Base-by-base conservation (phyloP, 805 yeast species). In the Saturnispora dispora region DNA sequence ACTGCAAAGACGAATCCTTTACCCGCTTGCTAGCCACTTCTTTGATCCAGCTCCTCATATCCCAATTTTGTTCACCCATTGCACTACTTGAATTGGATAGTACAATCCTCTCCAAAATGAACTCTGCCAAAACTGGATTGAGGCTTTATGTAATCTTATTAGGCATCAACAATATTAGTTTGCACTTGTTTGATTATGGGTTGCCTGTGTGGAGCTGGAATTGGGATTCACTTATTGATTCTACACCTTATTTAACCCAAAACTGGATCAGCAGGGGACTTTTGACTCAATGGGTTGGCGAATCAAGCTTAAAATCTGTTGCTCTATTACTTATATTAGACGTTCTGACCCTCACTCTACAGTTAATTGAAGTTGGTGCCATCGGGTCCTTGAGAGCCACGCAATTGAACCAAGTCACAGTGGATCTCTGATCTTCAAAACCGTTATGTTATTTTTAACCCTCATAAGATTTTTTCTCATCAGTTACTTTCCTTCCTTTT, bases 211-310 rank as follows among this genome's bases (percentile, higher is more conserved):
- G 20, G 30, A 20, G 18, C 36, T 5, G 11, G 27, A 15, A 13
- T 11, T 45, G 36, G 37, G 25, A 32, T 7, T 20, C 15, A 4
- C 17, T 45, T 23, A n/a, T 33, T 15, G 27, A 32, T 45, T 22
- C 47, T 20, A n/a, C 17, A 11, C 39, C 37, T n/a, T 22, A 18
- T 45, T 45, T 32, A 18, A 45, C 27, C 4, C 47, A 33, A 23
- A 41, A 32, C 13, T 48, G 40, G 40, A 35, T 25, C n/a, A 25
- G 17, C 22, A 27, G 35, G 23, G 51, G 46, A 7, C n/a, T 48
- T 27, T 42, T 48, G 28, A 37, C 43, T n/a, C 47, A 43, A 27
- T 42, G 45, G 40, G 20, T 48, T 11, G 51, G 51, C 9, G 46
- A 47, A 41, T n/a, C 33, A 13, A 18, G 37, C n/a, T 7, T 15